Conservation (phyloP, 768 basidiomycete genomes). For the Lepiota brunneoincarnata region DNA sequence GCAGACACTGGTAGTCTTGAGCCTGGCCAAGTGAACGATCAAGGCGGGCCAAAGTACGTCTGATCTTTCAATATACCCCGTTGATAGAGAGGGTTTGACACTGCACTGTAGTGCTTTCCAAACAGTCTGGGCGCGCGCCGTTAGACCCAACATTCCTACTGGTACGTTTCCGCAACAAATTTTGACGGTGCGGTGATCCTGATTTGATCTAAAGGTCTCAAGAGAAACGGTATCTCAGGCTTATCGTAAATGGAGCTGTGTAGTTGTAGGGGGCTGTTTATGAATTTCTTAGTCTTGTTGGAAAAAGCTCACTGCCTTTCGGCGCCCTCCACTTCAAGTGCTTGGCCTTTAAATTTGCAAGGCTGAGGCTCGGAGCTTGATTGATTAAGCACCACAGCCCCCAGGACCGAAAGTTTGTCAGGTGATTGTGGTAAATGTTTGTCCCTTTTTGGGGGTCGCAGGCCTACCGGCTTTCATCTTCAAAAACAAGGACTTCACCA, state of each 20-base stretch:
- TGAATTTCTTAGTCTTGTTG: too few species aligned
- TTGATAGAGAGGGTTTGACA: not conserved
- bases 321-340: too few species aligned
- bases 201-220: slow-evolving; percentile 10
- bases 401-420: too few species aligned
- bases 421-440: too few species aligned
- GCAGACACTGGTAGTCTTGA: slow-evolving; percentile 41
- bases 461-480: too few species aligned
- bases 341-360: too few species aligned
- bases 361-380: too few species aligned
- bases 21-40: slow-evolving; percentile 35
- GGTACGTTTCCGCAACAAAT: not conserved
- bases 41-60: slow-evolving; percentile 35
- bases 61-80: not conserved
- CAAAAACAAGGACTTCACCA: too few species aligned
- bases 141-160: slow-evolving; percentile 36
- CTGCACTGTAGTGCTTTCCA: slow-evolving; percentile 27
- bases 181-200: not conserved
- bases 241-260: slow-evolving; percentile 1
- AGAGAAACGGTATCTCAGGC: slow-evolving; percentile 17
- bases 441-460: too few species aligned
- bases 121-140: slow-evolving; percentile 34
- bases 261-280: too few species aligned
- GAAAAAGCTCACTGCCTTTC: too few species aligned
- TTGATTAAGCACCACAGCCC: too few species aligned